Evolutionary conservation across 495 filamentous ascomycete species (phyloP), one percentile per base, ranked within the genome.

Genomic region (Trichocladium antarcticum): DNA sequence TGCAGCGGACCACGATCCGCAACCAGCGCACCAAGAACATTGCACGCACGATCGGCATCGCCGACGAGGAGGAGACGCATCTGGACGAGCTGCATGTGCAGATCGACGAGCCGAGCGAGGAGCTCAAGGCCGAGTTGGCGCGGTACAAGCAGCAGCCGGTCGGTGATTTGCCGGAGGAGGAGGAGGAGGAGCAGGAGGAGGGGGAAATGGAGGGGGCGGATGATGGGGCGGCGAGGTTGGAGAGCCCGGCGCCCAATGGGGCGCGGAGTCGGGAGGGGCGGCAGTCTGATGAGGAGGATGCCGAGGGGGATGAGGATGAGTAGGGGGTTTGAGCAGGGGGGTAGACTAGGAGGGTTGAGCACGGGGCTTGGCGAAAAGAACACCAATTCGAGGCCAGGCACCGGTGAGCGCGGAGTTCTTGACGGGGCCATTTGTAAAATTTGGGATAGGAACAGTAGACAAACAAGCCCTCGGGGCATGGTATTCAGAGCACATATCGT

Each of bases 1-100:
- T 85, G 45, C 84, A 87, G 66, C 81, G 72, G 19, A 72, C 68
- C 47, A 64, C 67, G 20, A 72, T 82, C 53, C 66, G 71, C 49
- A 75, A 71, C 27, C 74, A 78, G 63, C 69, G 78, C 42, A 69
- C 64, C 45, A 77, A 72, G 63, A 76, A 75, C 52, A 77, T 78
- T 55, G 66, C 70, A 28, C 64, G 69, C 40, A 74, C 59, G 19
- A 64, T 66, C 9, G 67, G 66, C 40, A 57, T 68, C 37, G 62
- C 61, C 15, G 57, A 72, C 40, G 66, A 71, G 29, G 68, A 70
- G 42, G 65, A 64, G 47, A 48, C 57, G 35, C 62, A 65, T 34
- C 54, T 68, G 1, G 72, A 74, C 51, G 69, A 72, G 51, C 54
- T 74, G 22, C 65, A 70, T 35, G 61, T 74, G 32, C 56, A 51